Evolutionary conservation across 768 basidiomycete genomes (phyloP), one percentile per base, ranked within the genome.

Genomic region (Cubamyces lactineus): DNA sequence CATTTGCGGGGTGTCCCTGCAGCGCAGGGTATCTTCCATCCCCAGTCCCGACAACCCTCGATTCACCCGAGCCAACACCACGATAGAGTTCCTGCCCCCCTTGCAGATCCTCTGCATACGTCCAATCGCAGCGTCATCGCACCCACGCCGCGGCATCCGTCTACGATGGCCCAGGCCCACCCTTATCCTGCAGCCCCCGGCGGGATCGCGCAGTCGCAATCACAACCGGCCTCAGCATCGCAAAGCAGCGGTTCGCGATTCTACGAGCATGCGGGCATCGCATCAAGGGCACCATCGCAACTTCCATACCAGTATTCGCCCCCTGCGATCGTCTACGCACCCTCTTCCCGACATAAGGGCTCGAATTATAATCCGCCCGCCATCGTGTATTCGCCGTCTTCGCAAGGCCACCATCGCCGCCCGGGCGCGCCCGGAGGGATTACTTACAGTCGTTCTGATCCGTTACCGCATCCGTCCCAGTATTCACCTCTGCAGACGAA

Each of bases 381-480:
- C 0, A 82, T 87, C 59, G 82, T 82, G 12, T 81, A 86, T 62
- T 80, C 86, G 48, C 63, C 70, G 24, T 66, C 70, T 4, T 66
- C 69, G n/a, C 69, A 66, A 30, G 66, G 64, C 17, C 48, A 49
- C 34, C 52, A 59, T 43, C 50, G 60, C 38, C 71, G 63, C 52
- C 53, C 57, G 8, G 58, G 67, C 5, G 64, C 86, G 0, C 82
- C 86, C 57, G 85, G 85, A 3, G 34, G 34, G 34, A 83, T 89
- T 77, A 82, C 84, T 3, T 84, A 88, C 70, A 88, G 87, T 58
- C 85, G 87, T 55, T 88, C 88, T n/a, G 82, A 84, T 19, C 85
- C 86, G 7, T 72, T 77, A 23, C 81, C 74, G 38, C 74, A 73
- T 68, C 58, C 71, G 65, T 63, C 69, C 67, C 15, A 69, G 39